These are phyloP conservation scores for Microcyclosporella mali DNA, from an alignment of 2,329 filamentous ascomycete species.

Conservation along the genomic window DNA sequence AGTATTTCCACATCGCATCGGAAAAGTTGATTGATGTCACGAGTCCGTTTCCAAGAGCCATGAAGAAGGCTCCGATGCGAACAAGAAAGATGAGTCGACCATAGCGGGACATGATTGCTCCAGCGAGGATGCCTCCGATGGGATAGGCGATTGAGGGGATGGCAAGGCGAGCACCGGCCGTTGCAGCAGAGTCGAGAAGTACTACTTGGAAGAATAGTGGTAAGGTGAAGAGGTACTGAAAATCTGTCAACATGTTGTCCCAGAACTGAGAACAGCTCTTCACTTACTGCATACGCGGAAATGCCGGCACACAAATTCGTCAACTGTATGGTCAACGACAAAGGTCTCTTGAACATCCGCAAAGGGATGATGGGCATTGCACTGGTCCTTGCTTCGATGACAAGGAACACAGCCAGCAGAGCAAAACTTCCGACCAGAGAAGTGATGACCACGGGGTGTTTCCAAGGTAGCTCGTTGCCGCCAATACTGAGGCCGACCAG, in stretches of 20 bases:
- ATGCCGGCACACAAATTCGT: constrained; percentile 57
- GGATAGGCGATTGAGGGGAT: constrained; percentile 43
- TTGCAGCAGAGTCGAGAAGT: constrained; percentile 49
- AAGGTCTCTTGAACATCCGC: constrained; percentile 49
- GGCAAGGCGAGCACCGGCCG: constrained; percentile 39
- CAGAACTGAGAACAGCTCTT: too few species aligned
- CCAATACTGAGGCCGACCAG: constrained; percentile 41
- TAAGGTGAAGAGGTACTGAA: constrained; percentile 42
- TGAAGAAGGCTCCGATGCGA: constrained; percentile 36
- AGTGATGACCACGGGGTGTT: constrained; percentile 36
- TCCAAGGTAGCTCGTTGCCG: constrained; percentile 43
- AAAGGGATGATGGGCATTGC: constrained; percentile 42
- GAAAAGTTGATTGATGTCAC: constrained; percentile 38
- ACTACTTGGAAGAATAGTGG: constrained; percentile 60
- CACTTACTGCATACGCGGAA: constrained; percentile 55
- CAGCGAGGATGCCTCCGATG: constrained; percentile 40
- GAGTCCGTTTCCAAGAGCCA: constrained; percentile 40
- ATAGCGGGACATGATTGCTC: constrained; percentile 45
- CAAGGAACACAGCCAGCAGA: constrained; percentile 35
- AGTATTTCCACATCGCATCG: constrained; percentile 41
- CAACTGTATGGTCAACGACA: constrained; percentile 51
- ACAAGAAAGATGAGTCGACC: constrained; percentile 39
- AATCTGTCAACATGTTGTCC: neutral
- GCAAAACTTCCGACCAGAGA: constrained; percentile 35
- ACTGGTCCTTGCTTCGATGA: constrained; percentile 37